Conservation (phyloP, 1,139 yeast genomes). For the Pichia sp. region DNA sequence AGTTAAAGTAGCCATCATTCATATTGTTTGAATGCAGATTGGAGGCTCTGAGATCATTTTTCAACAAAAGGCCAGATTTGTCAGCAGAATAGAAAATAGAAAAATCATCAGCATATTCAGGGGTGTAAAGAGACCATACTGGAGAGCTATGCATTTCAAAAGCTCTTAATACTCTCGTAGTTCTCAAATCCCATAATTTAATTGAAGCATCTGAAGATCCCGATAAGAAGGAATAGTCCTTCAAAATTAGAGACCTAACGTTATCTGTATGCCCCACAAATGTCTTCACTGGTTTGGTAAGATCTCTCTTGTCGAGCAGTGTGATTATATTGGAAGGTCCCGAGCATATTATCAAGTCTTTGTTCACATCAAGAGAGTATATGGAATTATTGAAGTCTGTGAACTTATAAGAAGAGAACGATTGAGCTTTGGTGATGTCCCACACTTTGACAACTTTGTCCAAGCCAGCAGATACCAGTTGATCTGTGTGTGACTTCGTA, state of each 20-base stretch:
- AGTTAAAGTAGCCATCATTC: conserved; percentile 18
- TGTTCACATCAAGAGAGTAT: conserved; percentile 23
- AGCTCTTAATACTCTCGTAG: conserved; percentile 51
- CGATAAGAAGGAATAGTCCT: conserved; percentile 54
- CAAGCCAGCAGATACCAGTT: conserved; percentile 32
- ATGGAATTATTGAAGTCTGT: conserved; percentile 24
- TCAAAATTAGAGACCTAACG: conserved; percentile 57
- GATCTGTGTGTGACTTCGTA: conserved; percentile 12
- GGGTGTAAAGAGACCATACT: conserved; percentile 59
- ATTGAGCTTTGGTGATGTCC: conserved; percentile 43
- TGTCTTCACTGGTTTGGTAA: conserved; percentile 35
- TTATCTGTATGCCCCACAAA: conserved; percentile 79
- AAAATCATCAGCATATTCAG: conserved; percentile 29
- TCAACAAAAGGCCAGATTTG: conserved; percentile 57
- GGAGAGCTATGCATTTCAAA: conserved; percentile 65
- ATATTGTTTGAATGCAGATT: conserved; percentile 20
- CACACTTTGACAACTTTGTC: conserved; percentile 73
- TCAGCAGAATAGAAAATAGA: conserved; percentile 77
- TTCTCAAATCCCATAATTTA: conserved; percentile 75
- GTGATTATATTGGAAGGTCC: conserved; percentile 65
- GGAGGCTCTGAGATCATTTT: conserved; percentile 47
- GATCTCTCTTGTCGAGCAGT: conserved; percentile 50
- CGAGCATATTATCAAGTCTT: conserved; percentile 52
- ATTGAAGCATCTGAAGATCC: conserved; percentile 81
- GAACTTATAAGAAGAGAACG: conserved; percentile 20